Percentiles rank a stretch among this genome's conserved stretches.
Evolutionary conservation across 371 early-diverging fungal species (phyloP).

Genomic region (Blyttiomyces sp.): DNA sequence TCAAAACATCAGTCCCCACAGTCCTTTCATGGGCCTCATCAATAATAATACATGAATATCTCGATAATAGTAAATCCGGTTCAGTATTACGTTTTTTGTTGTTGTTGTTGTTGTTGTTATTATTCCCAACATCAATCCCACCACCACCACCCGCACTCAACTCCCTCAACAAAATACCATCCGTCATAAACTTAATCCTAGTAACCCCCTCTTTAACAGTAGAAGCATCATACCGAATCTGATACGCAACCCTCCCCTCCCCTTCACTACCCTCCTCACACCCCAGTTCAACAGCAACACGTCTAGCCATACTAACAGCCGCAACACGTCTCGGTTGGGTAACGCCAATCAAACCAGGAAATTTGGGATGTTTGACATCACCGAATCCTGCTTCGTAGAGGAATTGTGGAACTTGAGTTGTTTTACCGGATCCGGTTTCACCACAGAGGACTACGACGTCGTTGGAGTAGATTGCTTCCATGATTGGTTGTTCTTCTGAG

Average conservation of each 20-base stretch:
- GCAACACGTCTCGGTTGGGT: conserved; percentile 99
- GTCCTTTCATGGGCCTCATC: conserved; percentile 99
- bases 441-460: conserved; percentile 91
- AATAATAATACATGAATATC: conserved; percentile 93
- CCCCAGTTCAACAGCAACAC: conserved; percentile 87
- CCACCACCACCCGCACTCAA: conserved; percentile 55
- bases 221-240: conserved; percentile 93
- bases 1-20: conserved; percentile 95
- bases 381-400: conserved; percentile 93
- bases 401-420: conserved; percentile 97
- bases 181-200: conserved; percentile 97
- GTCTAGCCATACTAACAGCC: conserved; percentile 93
- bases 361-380: conserved; percentile 35
- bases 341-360: conserved; percentile 90
- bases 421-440: conserved; percentile 99
- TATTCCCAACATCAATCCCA: not conserved
- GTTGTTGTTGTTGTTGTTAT: not conserved
- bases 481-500: conserved; percentile 93
- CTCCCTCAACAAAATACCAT: conserved; percentile 97
- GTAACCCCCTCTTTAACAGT: conserved; percentile 61
- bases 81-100: conserved; percentile 12
- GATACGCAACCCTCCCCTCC: conserved; percentile 55
- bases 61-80: conserved; percentile 78
- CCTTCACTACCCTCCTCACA: conserved; percentile 7
- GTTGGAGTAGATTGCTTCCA: conserved; percentile 88